A percentile compares a stretch with the other conserved stretches of the same genome.
Evolutionary conservation across 805 yeast genomes (phyloP).

Genomic region (Candida coquimbonensis): DNA sequence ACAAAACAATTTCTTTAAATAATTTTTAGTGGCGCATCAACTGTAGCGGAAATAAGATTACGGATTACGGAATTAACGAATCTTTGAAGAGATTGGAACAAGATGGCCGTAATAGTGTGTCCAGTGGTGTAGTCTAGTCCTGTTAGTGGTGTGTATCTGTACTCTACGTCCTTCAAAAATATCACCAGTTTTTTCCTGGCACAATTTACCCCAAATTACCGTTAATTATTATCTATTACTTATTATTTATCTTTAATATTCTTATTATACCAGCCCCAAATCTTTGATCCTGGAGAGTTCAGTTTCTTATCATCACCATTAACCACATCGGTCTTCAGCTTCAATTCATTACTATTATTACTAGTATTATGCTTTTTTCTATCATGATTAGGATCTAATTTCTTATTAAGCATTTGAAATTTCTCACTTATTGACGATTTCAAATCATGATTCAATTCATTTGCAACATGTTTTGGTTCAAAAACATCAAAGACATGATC

Average conservation of each 20-base stretch:
- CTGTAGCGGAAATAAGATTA: too few species aligned
- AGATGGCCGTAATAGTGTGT: too few species aligned
- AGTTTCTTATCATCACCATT: not conserved
- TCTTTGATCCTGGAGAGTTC: conserved; percentile 1
- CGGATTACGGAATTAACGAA: too few species aligned
- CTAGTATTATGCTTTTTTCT: conserved; percentile 1
- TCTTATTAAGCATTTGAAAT: conserved; percentile 26
- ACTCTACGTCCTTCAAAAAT: too few species aligned
- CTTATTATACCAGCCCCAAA: conserved; percentile 12
- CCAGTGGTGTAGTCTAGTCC: too few species aligned
- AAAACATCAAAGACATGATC: conserved; percentile 62
- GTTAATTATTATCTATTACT: not conserved
- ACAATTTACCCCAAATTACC: too few species aligned
- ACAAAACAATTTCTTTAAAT: too few species aligned
- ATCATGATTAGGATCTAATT: conserved; percentile 15
- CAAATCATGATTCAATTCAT: conserved; percentile 11
- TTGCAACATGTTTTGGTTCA: conserved; percentile 37
- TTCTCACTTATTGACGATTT: conserved; percentile 13
- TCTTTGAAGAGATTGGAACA: too few species aligned
- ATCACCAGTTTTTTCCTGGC: too few species aligned
- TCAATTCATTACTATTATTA: not conserved
- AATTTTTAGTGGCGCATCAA: too few species aligned
- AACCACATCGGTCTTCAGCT: not conserved
- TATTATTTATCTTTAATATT: conserved; percentile 6
- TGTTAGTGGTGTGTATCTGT: too few species aligned